Percentiles rank a stretch among this genome's conserved stretches.
phyloP scores from a whole-genome alignment of 2,329 filamentous ascomycete species.

The Verticillium zaregamsianum region DNA sequence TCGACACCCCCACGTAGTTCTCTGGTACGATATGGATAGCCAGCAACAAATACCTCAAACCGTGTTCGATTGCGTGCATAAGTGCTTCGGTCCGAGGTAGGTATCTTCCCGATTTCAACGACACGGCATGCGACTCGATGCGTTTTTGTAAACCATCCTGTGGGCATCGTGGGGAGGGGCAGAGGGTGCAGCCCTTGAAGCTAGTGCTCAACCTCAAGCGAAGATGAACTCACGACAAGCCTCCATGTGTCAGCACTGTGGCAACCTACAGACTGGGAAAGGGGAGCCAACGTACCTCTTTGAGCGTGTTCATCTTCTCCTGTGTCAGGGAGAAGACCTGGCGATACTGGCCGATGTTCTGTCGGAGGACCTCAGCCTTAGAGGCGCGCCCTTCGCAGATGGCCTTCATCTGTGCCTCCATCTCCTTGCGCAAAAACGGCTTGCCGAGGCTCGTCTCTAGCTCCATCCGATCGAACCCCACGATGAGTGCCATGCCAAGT shows the following conservation, averaged over 20 bases:
- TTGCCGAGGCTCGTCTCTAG: slow-evolving; percentile 91
- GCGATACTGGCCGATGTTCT: slow-evolving; percentile 83
- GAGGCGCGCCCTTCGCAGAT: slow-evolving; percentile 86
- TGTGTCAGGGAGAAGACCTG: slow-evolving; percentile 80
- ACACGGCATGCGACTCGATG: too few species aligned
- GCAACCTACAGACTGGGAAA: not conserved
- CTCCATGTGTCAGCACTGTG: slow-evolving; percentile 18
- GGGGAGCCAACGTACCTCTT: slow-evolving; percentile 44
- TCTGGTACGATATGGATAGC: not conserved
- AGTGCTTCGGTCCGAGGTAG: not conserved
- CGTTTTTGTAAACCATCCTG: not conserved
- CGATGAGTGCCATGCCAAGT: slow-evolving; percentile 83
- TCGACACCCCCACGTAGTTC: not conserved
- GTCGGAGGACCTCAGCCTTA: slow-evolving; percentile 68
- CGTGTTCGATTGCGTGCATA: not conserved
- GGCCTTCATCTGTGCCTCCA: slow-evolving; percentile 95
- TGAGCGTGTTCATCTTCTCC: slow-evolving; percentile 66
- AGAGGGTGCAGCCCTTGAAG: not conserved
- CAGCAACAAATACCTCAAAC: not conserved
- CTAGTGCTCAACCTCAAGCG: slow-evolving; percentile 3
- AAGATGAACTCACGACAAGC: slow-evolving; percentile 55
- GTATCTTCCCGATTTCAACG: not conserved
- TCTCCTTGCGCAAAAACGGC: slow-evolving; percentile 94
- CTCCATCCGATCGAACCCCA: slow-evolving; percentile 92
- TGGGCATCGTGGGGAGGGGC: not conserved